phyloP scores from a whole-genome alignment of 345 rosid genomes.

The Kandelia obovata region DNA sequence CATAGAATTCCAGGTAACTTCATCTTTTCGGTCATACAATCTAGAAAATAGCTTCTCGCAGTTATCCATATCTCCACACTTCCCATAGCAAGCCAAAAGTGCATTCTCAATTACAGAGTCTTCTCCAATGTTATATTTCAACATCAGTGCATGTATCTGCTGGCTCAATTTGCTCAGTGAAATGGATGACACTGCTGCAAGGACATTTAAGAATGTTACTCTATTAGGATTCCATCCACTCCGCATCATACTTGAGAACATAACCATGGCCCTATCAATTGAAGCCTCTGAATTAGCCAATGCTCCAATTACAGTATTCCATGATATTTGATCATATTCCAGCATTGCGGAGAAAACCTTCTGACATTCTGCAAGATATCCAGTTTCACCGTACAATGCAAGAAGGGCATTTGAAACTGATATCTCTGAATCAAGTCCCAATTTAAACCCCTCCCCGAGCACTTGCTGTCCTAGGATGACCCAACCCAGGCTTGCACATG shows the following conservation, averaged over 20 bases:
- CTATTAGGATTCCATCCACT: conserved; percentile 59
- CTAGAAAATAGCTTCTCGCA: conserved; percentile 77
- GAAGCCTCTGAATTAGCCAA: conserved; percentile 56
- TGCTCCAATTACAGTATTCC: conserved; percentile 84
- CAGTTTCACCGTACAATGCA: conserved; percentile 58
- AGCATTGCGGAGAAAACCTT: conserved; percentile 63
- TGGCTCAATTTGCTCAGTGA: conserved; percentile 43
- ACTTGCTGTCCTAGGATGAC: conserved; percentile 55
- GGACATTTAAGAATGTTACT: conserved; percentile 69
- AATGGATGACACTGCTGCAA: conserved; percentile 59
- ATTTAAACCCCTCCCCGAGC: conserved; percentile 61
- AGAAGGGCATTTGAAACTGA: conserved; percentile 91
- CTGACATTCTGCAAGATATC: conserved; percentile 46
- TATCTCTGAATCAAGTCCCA: conserved; percentile 70
- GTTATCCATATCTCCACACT: conserved; percentile 61
- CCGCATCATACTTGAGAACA: conserved; percentile 57
- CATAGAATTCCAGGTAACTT: conserved; percentile 84
- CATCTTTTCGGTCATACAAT: conserved; percentile 76
- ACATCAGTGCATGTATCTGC: conserved; percentile 63
- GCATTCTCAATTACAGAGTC: conserved; percentile 71
- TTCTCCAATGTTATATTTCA: conserved; percentile 47
- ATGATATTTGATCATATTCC: conserved; percentile 78
- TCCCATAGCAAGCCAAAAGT: conserved; percentile 85
- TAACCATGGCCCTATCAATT: conserved; percentile 43
- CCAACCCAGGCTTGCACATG: conserved; percentile 79